Percentiles rank a stretch among this genome's conserved stretches.
These are phyloP conservation scores for Tieghemostelium lacteum DNA, from an alignment of 78 protist genomes.

Conservation along the genomic window DNA sequence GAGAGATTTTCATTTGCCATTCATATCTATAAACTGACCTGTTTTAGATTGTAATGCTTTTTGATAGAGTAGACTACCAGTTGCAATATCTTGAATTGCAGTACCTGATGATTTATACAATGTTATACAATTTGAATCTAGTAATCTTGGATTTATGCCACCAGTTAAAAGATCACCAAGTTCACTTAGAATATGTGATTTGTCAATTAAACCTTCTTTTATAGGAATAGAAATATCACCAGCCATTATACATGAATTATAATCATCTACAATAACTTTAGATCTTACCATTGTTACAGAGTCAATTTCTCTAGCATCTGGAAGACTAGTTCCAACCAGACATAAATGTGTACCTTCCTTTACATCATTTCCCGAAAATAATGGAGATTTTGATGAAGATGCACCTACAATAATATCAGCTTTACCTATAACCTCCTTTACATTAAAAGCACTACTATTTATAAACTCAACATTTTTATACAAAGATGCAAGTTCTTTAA, in stretches of 20 bases:
- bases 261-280: slow-evolving; percentile 42
- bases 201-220: not conserved
- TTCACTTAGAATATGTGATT: not conserved
- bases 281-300: not conserved
- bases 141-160: not conserved
- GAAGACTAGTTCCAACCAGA: slow-evolving; percentile 47
- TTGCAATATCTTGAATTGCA: slow-evolving; percentile 53
- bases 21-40: slow-evolving; percentile 4
- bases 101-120: slow-evolving; percentile 75
- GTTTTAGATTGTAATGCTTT: slow-evolving; percentile 19
- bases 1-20: too few relatives aligned
- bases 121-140: not conserved
- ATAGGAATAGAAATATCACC: slow-evolving; percentile 34
- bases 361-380: slow-evolving; percentile 26
- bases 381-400: slow-evolving; percentile 28
- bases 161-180: slow-evolving; percentile 12
- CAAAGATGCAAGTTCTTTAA: not conserved
- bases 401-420: slow-evolving; percentile 76
- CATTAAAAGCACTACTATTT: not conserved
- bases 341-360: not conserved
- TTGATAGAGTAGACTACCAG: slow-evolving; percentile 17
- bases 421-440: not conserved
- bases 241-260: not conserved
- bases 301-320: slow-evolving; percentile 51
- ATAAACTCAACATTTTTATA: slow-evolving; percentile 8